These are phyloP conservation scores for Phaffia tasmanica DNA, from an alignment of 768 basidiomycete genomes.

Conservation along the genomic window DNA sequence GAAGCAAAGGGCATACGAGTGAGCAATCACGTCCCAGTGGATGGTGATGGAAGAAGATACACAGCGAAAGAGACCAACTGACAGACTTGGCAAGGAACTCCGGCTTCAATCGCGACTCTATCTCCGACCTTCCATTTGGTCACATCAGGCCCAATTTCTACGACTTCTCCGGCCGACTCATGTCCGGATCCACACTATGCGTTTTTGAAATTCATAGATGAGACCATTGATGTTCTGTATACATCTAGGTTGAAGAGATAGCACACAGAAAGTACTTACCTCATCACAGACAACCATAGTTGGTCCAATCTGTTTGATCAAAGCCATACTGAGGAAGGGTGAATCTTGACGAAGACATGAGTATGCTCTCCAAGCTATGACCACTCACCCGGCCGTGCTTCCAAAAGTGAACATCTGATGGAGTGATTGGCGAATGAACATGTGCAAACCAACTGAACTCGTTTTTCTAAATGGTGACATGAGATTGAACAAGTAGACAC, in stretches of 20 bases:
- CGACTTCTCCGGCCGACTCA: slow-evolving; percentile 23
- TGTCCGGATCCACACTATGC: slow-evolving; percentile 19
- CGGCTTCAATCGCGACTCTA: slow-evolving; percentile 33
- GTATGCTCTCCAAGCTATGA: background rate
- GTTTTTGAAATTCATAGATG: background rate
- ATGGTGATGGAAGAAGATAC: background rate
- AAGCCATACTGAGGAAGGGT: background rate
- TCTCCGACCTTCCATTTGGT: slow-evolving; percentile 16
- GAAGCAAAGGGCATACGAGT: background rate
- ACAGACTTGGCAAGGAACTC: slow-evolving; percentile 37
- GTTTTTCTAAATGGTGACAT: background rate
- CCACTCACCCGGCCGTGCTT: slow-evolving; percentile 7
- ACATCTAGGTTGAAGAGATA: background rate
- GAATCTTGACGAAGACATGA: background rate
- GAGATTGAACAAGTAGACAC: slow-evolving; percentile 19
- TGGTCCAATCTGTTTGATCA: background rate
- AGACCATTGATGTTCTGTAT: background rate
- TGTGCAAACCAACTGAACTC: background rate
- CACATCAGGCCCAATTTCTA: slow-evolving; percentile 13
- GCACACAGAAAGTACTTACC: background rate
- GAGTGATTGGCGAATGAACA: background rate
- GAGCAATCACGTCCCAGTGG: no score
- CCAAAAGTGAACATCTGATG: slow-evolving; percentile 22
- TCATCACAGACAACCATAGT: slow-evolving; percentile 16
- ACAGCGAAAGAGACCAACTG: slow-evolving; percentile 32